Evolutionary conservation across 805 yeast genomes (phyloP), one percentile per base, ranked within the genome.

Genomic region (Wickerhamiella sorbophila): DNA sequence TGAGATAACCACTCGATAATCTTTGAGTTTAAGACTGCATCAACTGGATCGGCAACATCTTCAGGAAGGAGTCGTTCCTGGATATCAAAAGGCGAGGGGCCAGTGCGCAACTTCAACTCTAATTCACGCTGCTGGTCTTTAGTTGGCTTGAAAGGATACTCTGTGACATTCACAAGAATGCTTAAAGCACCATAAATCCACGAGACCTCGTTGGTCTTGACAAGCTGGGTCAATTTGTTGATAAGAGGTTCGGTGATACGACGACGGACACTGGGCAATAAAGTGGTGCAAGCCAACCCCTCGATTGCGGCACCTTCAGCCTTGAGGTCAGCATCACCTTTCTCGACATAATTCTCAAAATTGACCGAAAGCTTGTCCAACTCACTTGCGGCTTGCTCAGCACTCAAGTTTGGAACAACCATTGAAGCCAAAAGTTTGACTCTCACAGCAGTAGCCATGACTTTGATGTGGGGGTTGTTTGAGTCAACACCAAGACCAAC

Each of bases 231-330:
- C 18, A 47, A 38, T 10, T 20, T 20, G 17, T 27, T 24, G 15
- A 39, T 36, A 10, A 40, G 34, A 33, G 48, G 47, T 1, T 17
- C 32, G n/a, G 45, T 47, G 17, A 54, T 31, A 8, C 59, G 50
- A 22, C 43, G 31, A 37, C 58, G 57, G 31, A 62, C 65, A 4
- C 52, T 35, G 5, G 54, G 43, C 18, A 58, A 48, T 21, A 54
- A 19, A 8, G 63, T 52, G 3, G 67, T 54, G 41, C 60, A 56
- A 3, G 65, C 63, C 16, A 63, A 54, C 1, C 65, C 66, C 44
- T 63, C 68, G 14, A 60, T 38, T 1, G 62, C 55, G n/a, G 43
- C 44, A 15, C 39, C 46, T 17, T 47, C 36, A n/a, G 47, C 21
- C 22, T 15, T 27, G 12, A 4, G 17, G 33, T 18, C 37, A 2